phyloP scores from a whole-genome alignment of 306 rosid genomes.

The Begonia loranthoides region DNA sequence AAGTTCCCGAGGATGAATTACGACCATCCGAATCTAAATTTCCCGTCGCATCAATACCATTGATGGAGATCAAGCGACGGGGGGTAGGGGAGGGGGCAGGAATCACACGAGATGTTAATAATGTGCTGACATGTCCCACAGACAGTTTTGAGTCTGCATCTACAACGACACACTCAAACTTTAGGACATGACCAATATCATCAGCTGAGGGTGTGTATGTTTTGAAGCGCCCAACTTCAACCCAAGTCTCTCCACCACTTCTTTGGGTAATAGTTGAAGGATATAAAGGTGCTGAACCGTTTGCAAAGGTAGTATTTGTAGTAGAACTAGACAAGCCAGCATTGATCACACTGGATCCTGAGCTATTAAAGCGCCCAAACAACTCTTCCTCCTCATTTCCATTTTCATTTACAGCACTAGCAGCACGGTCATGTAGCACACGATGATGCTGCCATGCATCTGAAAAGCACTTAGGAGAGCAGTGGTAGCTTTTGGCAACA shows the following conservation, averaged over 20 bases:
- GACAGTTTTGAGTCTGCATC: conserved; percentile 56
- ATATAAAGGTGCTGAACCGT: conserved; percentile 61
- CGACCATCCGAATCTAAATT: conserved; percentile 71
- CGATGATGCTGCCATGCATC: conserved; percentile 99
- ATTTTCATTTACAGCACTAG: conserved; percentile 81
- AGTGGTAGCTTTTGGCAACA: conserved; percentile 77
- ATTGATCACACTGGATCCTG: conserved; percentile 40
- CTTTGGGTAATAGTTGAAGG: conserved; percentile 63
- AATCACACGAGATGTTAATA: conserved; percentile 80
- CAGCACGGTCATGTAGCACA: conserved; percentile 87
- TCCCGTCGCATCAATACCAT: conserved; percentile 60
- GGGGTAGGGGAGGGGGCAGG: conserved; percentile 95
- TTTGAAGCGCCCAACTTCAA: conserved; percentile 71
- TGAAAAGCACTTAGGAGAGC: conserved; percentile 81
- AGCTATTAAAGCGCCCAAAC: conserved; percentile 63
- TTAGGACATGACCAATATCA: conserved; percentile 83
- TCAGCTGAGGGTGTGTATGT: conserved; percentile 83
- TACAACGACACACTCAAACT: conserved; percentile 85
- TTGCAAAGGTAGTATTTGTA: conserved; percentile 53
- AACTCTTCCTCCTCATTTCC: conserved; percentile 79
- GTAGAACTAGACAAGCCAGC: conserved; percentile 46
- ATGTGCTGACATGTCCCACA: conserved; percentile 51
- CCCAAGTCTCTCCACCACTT: conserved; percentile 89
- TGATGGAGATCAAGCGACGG: conserved; percentile 45
- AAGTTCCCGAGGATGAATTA: conserved; percentile 54